Conservation (phyloP, 73 alveolate genomes). For the Paramecium primaurelia region DNA sequence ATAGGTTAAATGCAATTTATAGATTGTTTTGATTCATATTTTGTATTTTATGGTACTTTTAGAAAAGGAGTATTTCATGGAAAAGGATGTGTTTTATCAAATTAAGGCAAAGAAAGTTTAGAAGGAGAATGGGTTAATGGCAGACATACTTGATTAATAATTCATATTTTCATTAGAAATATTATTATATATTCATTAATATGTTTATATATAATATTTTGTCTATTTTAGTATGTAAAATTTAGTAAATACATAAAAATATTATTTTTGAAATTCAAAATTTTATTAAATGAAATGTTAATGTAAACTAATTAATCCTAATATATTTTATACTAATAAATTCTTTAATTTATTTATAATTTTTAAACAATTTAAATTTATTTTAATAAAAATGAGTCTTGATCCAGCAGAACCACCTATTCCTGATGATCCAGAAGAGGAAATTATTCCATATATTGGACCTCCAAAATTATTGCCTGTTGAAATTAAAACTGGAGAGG, state of each 20-base stretch:
- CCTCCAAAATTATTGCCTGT: conserved; percentile 8
- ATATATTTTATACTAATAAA: not conserved
- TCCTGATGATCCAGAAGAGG: conserved; percentile 37
- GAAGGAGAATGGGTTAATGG: conserved; percentile 53
- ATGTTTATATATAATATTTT: too few species aligned
- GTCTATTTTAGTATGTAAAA: not conserved
- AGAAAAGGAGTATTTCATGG: conserved; percentile 39
- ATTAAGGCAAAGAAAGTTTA: not conserved
- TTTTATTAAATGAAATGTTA: too few species aligned
- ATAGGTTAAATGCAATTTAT: conserved; percentile 24
- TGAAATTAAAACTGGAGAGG: conserved; percentile 68
- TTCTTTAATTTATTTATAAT: not conserved
- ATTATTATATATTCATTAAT: not conserved
- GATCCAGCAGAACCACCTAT: not conserved
- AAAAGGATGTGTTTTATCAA: conserved; percentile 9
- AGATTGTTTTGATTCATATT: not conserved
- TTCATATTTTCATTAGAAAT: not conserved
- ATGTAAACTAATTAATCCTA: not conserved
- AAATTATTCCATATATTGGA: not conserved
- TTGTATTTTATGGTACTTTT: conserved; percentile 25
- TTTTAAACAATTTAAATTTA: not conserved
- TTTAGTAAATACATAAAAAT: not conserved
- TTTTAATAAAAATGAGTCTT: not conserved
- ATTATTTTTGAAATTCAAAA: not conserved
- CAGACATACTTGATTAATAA: not conserved